A percentile compares a stretch with the other conserved stretches of the same genome.
These are phyloP conservation scores for Aspergillus sp. DNA, from an alignment of 2,329 filamentous ascomycete species.

Conservation along the genomic window DNA sequence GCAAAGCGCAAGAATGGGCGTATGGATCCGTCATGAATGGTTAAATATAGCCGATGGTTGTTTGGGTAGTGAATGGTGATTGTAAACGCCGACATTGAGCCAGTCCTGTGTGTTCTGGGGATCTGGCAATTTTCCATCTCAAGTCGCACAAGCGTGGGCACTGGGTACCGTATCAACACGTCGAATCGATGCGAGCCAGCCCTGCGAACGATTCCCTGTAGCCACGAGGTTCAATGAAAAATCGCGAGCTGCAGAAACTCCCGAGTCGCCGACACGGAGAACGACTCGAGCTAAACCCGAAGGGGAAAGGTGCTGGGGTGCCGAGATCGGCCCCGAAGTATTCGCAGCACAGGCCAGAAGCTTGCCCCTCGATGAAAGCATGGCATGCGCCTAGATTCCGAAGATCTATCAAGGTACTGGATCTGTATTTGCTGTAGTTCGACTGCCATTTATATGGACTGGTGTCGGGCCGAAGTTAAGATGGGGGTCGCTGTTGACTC, in stretches of 20 bases:
- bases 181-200: background rate
- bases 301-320: too few relatives aligned
- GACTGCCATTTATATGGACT: too few relatives aligned
- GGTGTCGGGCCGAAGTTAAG: background rate
- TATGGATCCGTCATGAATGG: background rate
- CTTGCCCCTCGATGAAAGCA: too few relatives aligned
- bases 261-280: too few relatives aligned
- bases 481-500: background rate
- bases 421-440: too few relatives aligned
- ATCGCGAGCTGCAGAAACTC: too few relatives aligned
- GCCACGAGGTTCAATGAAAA: too few relatives aligned
- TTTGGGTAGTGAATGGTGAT: background rate
- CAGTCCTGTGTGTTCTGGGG: background rate
- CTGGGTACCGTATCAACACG: background rate
- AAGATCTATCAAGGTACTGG: too few relatives aligned
- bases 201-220: background rate
- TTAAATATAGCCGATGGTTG: background rate
- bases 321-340: too few relatives aligned
- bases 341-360: too few relatives aligned
- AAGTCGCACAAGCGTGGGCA: background rate
- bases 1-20: background rate
- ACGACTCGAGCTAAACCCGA: too few relatives aligned
- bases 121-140: background rate
- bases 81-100: background rate
- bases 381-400: too few relatives aligned